Evolutionary conservation across 2,329 filamentous ascomycete species (phyloP), one percentile per base, ranked within the genome.

Genomic region (Neophaeococcomyces aloes): DNA sequence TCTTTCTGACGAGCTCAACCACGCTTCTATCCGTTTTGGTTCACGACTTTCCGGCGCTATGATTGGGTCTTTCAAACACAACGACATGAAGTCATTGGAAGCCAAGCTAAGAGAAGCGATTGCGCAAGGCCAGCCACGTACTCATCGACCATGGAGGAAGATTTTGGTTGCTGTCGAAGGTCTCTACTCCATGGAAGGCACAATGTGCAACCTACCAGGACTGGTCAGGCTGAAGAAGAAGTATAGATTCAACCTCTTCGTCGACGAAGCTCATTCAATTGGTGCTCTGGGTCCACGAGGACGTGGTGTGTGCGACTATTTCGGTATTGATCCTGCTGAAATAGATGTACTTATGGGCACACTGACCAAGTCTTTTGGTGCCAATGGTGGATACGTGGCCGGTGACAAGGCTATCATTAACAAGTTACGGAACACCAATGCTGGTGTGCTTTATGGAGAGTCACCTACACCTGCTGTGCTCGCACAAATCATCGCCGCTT

Each of bases 81-180:
- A 98, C 62, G 85, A 96, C 63, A 93, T 95, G 81, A 68, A 65
- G 21, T 81, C 93, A 55, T 73, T 98, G 14, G 91, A 98, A 67
- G 76, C 76, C 47, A 79, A 83, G 55, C 77, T 98, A 5, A 83
- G 91, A 32, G 88, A 96, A 61, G 83, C 81, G 53, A 96, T 98
- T 60, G 88, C 89, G 11, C 89, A 96, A 66, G 91, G 91, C 34
- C 91, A 98, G 61, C 91, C 91, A 42, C 83, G 91, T 53, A 98
- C 89, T n/a, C 91, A 98, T 65, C 83, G 91, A 23, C 91, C 91
- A 1, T 98, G 91, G 91, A 95, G 94, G 74, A 98, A 96, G 78
- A 96, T 98, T 48, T 65, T 98, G 40, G 85, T 98, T 34, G 88
- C 89, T 29, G 86, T 98, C 29, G 91, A 98, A 64, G 91, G 91